phyloP scores from a whole-genome alignment of 352 stramenopile genomes.

The Phytophthora pinifolia region DNA sequence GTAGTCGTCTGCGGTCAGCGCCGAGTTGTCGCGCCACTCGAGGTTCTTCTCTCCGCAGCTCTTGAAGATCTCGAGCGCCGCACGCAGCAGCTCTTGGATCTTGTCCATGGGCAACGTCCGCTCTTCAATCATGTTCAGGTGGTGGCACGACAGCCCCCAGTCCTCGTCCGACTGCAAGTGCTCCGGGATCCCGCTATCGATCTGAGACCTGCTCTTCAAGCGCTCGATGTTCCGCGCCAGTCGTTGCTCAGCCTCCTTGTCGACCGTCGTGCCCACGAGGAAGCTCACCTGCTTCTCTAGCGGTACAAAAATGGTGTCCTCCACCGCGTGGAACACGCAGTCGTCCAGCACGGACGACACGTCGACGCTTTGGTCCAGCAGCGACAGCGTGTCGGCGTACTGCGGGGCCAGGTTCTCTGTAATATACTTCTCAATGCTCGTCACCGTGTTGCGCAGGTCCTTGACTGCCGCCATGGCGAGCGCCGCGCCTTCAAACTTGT shows the following conservation, averaged over 20 bases:
- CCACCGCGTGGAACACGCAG: slow-evolving; percentile 67
- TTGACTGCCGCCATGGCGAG: slow-evolving; percentile 58
- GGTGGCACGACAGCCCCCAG: slow-evolving; percentile 79
- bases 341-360: slow-evolving; percentile 59
- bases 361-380: slow-evolving; percentile 60
- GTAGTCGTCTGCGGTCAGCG: slow-evolving; percentile 81
- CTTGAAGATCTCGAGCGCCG: slow-evolving; percentile 80
- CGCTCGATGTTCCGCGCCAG: slow-evolving; percentile 66
- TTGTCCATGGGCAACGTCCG: slow-evolving; percentile 70
- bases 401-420: slow-evolving; percentile 60
- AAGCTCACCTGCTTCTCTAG: slow-evolving; percentile 76
- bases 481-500: slow-evolving; percentile 48
- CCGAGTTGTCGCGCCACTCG: slow-evolving; percentile 74
- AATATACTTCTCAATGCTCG: slow-evolving; percentile 79
- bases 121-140: slow-evolving; percentile 85
- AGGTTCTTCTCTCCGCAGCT: slow-evolving; percentile 78
- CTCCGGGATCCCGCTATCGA: slow-evolving; percentile 76
- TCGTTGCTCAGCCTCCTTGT: slow-evolving; percentile 50
- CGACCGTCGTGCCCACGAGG: slow-evolving; percentile 64
- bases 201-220: slow-evolving; percentile 61
- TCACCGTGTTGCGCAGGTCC: slow-evolving; percentile 68
- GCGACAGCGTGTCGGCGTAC: slow-evolving; percentile 65
- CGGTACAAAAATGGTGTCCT: slow-evolving; percentile 79
- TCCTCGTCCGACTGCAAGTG: slow-evolving; percentile 75
- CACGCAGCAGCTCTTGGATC: slow-evolving; percentile 77